Conservation (phyloP, 2,329 filamentous ascomycete genomes). For the Coleophoma crateriformis region DNA sequence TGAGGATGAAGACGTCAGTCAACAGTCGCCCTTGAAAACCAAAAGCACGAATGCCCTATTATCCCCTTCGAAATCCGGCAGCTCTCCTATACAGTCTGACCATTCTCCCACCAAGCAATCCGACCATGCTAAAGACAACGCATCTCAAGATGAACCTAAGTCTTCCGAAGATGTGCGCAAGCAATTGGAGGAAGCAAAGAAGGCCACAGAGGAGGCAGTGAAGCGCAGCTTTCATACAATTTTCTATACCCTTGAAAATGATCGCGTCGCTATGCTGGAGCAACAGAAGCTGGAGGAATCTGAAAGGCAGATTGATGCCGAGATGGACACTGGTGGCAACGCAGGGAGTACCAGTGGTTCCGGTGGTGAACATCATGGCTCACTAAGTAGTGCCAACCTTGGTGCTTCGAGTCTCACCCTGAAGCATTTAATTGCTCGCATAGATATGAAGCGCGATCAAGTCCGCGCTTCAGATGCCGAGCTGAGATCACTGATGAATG, state of each 20-base stretch:
- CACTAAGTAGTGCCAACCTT: conserved; percentile 87
- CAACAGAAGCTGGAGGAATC: conserved; percentile 96
- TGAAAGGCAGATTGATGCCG: conserved; percentile 90
- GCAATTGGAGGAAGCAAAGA: conserved; percentile 86
- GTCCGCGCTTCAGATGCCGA: conserved; percentile 92
- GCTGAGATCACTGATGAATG: conserved; percentile 86
- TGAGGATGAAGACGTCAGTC: conserved; percentile 55
- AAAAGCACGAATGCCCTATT: conserved; percentile 47
- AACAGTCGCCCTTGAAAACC: conserved; percentile 44
- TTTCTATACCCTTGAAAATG: conserved; percentile 93
- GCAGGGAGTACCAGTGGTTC: conserved; percentile 43
- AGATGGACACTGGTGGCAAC: conserved; percentile 70
- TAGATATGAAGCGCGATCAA: conserved; percentile 86
- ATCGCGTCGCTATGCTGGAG: conserved; percentile 93
- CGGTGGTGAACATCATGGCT: conserved; percentile 68
- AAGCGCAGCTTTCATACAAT: conserved; percentile 88
- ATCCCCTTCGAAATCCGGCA: conserved; percentile 66
- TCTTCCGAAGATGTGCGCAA: conserved; percentile 85
- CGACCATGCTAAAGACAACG: conserved; percentile 46
- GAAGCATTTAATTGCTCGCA: conserved; percentile 93
- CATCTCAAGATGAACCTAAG: conserved; percentile 52
- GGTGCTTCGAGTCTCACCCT: conserved; percentile 93
- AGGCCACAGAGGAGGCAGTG: conserved; percentile 82
- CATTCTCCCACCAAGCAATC: conserved; percentile 47
- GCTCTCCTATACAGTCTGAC: conserved; percentile 50